Conservation (phyloP, 352 stramenopile genomes). For the Phytophthora rubi region DNA sequence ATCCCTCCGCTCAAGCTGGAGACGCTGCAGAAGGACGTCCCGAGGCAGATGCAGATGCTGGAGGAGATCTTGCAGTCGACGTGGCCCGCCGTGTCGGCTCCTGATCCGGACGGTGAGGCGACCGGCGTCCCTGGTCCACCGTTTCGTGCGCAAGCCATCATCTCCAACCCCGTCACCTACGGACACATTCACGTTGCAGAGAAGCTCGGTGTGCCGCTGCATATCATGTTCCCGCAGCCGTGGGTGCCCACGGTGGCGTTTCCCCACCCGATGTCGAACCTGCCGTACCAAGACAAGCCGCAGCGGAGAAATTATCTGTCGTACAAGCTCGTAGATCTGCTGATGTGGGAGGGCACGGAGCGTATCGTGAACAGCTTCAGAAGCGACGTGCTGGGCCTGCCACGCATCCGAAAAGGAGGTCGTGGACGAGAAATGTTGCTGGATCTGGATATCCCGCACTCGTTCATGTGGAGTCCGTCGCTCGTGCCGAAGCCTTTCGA, state of each 20-base stretch:
- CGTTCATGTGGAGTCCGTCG: constrained; percentile 87
- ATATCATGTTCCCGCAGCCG: constrained; percentile 94
- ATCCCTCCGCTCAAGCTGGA: constrained; percentile 64
- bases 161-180: constrained; percentile 92
- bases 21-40: constrained; percentile 66
- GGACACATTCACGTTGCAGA: constrained; percentile 93
- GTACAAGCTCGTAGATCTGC: constrained; percentile 85
- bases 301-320: constrained; percentile 74
- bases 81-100: constrained; percentile 82
- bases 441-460: constrained; percentile 77
- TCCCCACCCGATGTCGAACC: constrained; percentile 86
- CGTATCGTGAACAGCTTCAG: constrained; percentile 83
- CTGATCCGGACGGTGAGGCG: constrained; percentile 69
- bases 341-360: constrained; percentile 69
- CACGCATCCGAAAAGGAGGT: constrained; percentile 58
- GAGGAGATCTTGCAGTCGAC: constrained; percentile 84
- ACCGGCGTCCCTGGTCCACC: constrained; percentile 37
- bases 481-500: constrained; percentile 90
- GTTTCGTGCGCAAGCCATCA: constrained; percentile 91
- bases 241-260: constrained; percentile 88
- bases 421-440: constrained; percentile 53
- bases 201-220: constrained; percentile 87
- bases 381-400: constrained; percentile 50
- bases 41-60: constrained; percentile 88
- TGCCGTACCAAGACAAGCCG: constrained; percentile 69